Base-by-base conservation (phyloP, 2,329 filamentous ascomycete species). In the Ceratocystis colombiana region DNA sequence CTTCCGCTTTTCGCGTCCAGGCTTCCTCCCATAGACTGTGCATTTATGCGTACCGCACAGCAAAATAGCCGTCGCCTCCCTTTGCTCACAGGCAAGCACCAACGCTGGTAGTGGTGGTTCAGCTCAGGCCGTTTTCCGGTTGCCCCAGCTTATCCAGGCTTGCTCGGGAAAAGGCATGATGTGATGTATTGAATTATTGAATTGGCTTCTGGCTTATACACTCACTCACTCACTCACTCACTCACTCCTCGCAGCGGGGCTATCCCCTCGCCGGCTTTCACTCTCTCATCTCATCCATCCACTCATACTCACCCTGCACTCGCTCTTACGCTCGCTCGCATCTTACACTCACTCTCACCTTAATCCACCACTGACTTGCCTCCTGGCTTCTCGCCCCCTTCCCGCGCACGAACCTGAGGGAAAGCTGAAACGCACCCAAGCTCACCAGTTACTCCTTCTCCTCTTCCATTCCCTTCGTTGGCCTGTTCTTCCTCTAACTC, bases 361-460 rank as follows among this genome's bases (percentile, higher is more conserved):
- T 12, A 41, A 41, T 41, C 37, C 37, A 41, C 37, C 37, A 41
- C 37, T 41, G 3, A 41, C 37, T 12, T 41, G 10, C 15, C 50
- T 25, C 50, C 50, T 5, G 12, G 50, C 50, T 48, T 20, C 15
- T 20, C 20, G 5, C 45, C 45, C 22, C 55, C 55, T 33, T 7
- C 22, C 15, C 22, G 22, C 55, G 5, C 30, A 59, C 30, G 30
- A 55, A 55, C 50, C 50, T 55, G 50, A 55, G 20, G n/a, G 25
- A 22, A 55, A 55, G 50, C 50, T 55, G 50, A 55, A 55, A 55
- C 50, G 25, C n/a, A 20, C 3, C 50, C 50, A 55, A 30, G 22
- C 15, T 25, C 22, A 1, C 7, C 7, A 59, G 4, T 7, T 17
- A 15, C 6, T 15, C 20, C 55, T 25, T 15, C 5, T 15, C 15